These are phyloP conservation scores for Penicillium sp. DNA, from an alignment of 2,329 filamentous ascomycete species.

Conservation along the genomic window DNA sequence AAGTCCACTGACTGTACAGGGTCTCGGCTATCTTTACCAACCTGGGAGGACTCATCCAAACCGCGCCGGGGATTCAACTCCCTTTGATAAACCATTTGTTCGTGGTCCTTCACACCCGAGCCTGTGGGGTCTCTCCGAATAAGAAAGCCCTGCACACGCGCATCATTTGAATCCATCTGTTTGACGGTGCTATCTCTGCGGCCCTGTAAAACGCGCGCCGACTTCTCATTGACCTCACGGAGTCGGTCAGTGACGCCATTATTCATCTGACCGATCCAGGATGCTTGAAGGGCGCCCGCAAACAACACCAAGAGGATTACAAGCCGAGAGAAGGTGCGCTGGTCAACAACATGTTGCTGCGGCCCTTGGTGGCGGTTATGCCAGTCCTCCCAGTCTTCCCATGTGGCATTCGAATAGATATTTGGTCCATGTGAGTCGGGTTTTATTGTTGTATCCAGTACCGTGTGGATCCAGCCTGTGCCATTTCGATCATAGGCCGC, in stretches of 20 bases:
- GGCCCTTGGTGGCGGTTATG: constrained; percentile 55
- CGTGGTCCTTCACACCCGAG: constrained; percentile 46
- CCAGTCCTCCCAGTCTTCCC: constrained; percentile 96
- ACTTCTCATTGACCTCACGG: constrained; percentile 65
- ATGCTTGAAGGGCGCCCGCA: constrained; percentile 70
- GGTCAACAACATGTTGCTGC: constrained; percentile 64
- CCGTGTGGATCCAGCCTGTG: constrained; percentile 68
- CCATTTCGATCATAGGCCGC: constrained; percentile 80
- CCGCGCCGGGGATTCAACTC: constrained; percentile 28
- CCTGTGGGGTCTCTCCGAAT: constrained; percentile 65
- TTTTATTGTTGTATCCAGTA: constrained; percentile 71
- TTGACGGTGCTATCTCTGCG: constrained; percentile 53
- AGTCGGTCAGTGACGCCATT: constrained; percentile 64
- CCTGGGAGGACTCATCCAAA: not conserved
- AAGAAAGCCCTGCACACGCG: constrained; percentile 75
- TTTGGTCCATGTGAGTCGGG: constrained; percentile 57
- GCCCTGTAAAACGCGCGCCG: constrained; percentile 56
- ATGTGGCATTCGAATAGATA: constrained; percentile 77
- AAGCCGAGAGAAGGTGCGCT: constrained; percentile 73
- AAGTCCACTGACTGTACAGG: not conserved
- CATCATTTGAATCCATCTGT: constrained; percentile 52
- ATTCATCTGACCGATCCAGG: constrained; percentile 64
- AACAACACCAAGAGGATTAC: constrained; percentile 68
- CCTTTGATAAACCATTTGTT: constrained; percentile 43
- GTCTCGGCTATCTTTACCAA: not conserved